phyloP scores from a whole-genome alignment of 176 grass and related monocot species.

The Oryza glumipatula region DNA sequence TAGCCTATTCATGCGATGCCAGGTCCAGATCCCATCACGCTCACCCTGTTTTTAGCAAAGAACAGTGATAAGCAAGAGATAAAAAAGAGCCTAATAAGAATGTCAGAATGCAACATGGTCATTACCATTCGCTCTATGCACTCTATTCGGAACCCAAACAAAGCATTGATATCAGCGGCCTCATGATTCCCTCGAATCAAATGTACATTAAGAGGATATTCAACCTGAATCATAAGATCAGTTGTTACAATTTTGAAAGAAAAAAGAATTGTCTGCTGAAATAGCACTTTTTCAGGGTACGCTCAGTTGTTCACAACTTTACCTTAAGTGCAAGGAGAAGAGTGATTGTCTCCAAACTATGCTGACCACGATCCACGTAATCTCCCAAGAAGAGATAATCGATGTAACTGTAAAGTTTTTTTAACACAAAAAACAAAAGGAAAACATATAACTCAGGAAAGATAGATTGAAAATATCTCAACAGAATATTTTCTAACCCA shows the following conservation, averaged over 20 bases:
- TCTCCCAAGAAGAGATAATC: constrained; percentile 99
- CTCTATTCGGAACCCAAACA: constrained; percentile 97
- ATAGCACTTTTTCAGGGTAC: background rate
- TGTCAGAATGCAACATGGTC: constrained; percentile 22
- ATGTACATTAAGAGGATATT: constrained; percentile 95
- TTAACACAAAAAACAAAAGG: background rate
- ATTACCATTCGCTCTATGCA: constrained; percentile 99
- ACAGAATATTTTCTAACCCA: constrained; percentile 9
- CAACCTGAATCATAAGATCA: constrained; percentile 66
- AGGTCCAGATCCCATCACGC: constrained; percentile 95
- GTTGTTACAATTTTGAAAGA: constrained; percentile 30
- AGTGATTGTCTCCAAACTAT: constrained; percentile 97
- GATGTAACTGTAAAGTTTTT: constrained; percentile 70
- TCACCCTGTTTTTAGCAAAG: constrained; percentile 75
- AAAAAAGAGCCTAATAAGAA: background rate
- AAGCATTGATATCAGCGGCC: constrained; percentile 98
- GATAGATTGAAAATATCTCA: background rate
- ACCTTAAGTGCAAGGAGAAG: constrained; percentile 99
- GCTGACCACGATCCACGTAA: constrained; percentile 98
- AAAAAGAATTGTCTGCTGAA: background rate
- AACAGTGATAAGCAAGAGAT: constrained; percentile 22
- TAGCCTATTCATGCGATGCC: constrained; percentile 89
- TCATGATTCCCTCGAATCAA: constrained; percentile 99
- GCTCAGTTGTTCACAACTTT: constrained; percentile 9
- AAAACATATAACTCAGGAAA: background rate